A percentile compares a stretch with the other conserved stretches of the same genome.
phyloP scores from a whole-genome alignment of 306 rosid genomes.

The Cucumis cinereus region DNA sequence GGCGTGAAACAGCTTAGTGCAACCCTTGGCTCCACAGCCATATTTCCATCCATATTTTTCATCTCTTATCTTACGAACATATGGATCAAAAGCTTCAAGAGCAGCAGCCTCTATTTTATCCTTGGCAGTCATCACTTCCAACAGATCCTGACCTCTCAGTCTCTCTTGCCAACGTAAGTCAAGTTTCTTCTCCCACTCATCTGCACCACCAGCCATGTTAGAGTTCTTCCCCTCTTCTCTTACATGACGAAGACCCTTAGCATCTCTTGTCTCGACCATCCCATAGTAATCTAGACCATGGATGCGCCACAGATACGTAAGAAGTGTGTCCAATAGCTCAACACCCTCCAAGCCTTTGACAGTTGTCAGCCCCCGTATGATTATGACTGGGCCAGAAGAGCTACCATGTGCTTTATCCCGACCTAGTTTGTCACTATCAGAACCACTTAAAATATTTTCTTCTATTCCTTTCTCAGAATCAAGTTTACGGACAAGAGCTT shows the following conservation, averaged over 20 bases:
- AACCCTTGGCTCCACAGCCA: constrained; percentile 99
- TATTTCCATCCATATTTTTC: constrained; percentile 99
- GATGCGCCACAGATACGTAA: constrained; percentile 90
- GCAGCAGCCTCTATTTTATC: constrained; percentile 95
- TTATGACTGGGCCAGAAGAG: constrained; percentile 66
- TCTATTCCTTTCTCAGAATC: constrained; percentile 75
- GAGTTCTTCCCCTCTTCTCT: constrained; percentile 49
- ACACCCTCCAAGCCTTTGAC: constrained; percentile 93
- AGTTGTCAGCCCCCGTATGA: constrained; percentile 71
- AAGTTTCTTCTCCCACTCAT: constrained; percentile 85
- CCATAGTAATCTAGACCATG: constrained; percentile 97
- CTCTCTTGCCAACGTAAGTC: constrained; percentile 84
- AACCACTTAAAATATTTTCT: constrained; percentile 61
- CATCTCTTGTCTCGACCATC: constrained; percentile 69
- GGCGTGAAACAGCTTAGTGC: constrained; percentile 98
- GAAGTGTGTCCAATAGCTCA: constrained; percentile 81
- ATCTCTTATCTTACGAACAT: constrained; percentile 89
- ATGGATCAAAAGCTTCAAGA: constrained; percentile 72
- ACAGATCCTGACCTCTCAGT: constrained; percentile 76
- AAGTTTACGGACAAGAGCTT: constrained; percentile 72
- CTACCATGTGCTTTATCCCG: constrained; percentile 62
- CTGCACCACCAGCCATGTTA: constrained; percentile 39
- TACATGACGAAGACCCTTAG: constrained; percentile 86
- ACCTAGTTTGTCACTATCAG: constrained; percentile 52
- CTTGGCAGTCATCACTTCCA: constrained; percentile 91